Conservation (phyloP, 2,329 filamentous ascomycete genomes). For the Colletotrichum agaves region DNA sequence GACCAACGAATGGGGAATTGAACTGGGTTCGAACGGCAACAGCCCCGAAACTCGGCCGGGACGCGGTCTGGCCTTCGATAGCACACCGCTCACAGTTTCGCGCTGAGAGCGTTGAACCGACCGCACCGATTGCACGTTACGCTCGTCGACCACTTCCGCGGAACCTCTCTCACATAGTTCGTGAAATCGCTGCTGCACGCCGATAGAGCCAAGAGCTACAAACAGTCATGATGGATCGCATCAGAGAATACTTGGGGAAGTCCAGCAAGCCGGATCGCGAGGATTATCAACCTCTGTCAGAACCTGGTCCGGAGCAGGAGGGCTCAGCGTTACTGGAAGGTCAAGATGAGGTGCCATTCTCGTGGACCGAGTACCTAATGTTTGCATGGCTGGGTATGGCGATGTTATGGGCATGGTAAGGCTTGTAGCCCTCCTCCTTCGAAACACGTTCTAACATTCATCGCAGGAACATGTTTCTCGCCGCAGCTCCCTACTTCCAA, state of each 20-base stretch:
- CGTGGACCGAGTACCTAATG: constrained; percentile 85
- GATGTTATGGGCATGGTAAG: constrained; percentile 97
- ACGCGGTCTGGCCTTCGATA: neutral
- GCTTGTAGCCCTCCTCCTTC: constrained; percentile 3
- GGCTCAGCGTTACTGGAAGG: constrained; percentile 44
- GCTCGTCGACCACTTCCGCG: neutral
- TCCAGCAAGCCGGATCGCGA: constrained; percentile 32
- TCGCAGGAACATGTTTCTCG: constrained; percentile 95
- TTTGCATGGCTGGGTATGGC: constrained; percentile 88
- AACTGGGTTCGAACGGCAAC: constrained; percentile 10
- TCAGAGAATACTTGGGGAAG: constrained; percentile 29
- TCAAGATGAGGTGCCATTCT: constrained; percentile 69
- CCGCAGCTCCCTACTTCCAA: constrained; percentile 93
- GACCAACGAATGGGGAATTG: constrained; percentile 1
- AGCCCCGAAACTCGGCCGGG: constrained; percentile 7
- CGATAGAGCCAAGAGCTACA: neutral
- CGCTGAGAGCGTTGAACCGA: neutral
- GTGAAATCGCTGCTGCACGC: too few species aligned
- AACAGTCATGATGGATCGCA: constrained; percentile 32
- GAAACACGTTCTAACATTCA: constrained; percentile 2
- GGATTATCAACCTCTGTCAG: constrained; percentile 43
- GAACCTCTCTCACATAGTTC: too few species aligned
- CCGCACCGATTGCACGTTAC: neutral
- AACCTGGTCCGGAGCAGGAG: constrained; percentile 42
- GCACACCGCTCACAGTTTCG: neutral